Conservation (phyloP, 257 asterid species). For the Solanum raphanifolium region DNA sequence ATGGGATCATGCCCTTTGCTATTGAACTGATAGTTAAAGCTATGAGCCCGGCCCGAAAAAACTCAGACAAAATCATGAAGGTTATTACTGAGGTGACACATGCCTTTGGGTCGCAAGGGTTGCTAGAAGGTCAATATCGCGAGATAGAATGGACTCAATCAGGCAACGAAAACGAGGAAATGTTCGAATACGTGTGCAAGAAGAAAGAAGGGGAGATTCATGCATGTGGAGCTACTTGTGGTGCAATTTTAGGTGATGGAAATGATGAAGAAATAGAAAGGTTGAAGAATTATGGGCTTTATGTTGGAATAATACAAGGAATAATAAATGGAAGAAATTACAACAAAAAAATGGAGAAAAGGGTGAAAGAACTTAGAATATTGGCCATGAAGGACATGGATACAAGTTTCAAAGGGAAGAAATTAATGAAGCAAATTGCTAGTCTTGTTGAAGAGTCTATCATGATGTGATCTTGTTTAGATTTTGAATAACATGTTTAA, state of each 20-base stretch:
- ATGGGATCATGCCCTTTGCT: conserved; percentile 48
- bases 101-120: conserved; percentile 44
- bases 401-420: conserved; percentile 12
- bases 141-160: conserved; percentile 2
- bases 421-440: conserved; percentile 9
- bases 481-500: background rate
- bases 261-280: conserved; percentile 38
- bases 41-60: conserved; percentile 2
- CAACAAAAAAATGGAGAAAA: conserved; percentile 4
- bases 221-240: conserved; percentile 71
- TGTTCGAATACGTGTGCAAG: conserved; percentile 24
- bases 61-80: conserved; percentile 28
- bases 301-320: conserved; percentile 42
- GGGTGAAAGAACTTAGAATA: conserved; percentile 18
- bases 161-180: background rate
- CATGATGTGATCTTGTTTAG: background rate
- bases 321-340: conserved; percentile 9
- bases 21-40: conserved; percentile 45
- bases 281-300: conserved; percentile 45
- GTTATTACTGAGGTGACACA: conserved; percentile 39
- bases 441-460: conserved; percentile 8
- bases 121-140: conserved; percentile 32
- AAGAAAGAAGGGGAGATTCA: conserved; percentile 50
- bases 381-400: conserved; percentile 44
- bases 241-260: conserved; percentile 74